phyloP scores from a whole-genome alignment of 352 stramenopile genomes.

The Phytophthora brassicae region DNA sequence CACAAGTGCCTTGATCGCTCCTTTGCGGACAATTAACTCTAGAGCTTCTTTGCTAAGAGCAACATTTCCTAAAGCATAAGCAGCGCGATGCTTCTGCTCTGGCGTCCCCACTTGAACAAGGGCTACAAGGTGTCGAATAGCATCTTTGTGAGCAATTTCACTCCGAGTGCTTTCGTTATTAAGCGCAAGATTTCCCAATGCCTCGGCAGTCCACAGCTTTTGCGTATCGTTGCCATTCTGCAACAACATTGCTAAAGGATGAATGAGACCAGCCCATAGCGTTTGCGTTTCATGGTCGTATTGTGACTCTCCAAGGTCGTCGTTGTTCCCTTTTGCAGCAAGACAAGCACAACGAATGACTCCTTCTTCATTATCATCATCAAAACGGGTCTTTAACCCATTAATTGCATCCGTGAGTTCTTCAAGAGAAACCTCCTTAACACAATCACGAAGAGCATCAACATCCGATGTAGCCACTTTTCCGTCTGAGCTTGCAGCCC shows the following conservation, averaged over 20 bases:
- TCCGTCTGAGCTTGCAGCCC: not conserved
- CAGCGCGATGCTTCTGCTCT: constrained; percentile 13
- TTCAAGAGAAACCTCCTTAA: not conserved
- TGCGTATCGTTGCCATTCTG: not conserved
- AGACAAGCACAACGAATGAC: constrained; percentile 2
- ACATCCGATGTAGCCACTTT: not conserved
- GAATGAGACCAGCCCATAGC: not conserved
- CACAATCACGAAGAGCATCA: not conserved
- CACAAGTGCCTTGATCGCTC: not conserved
- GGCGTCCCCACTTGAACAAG: constrained; percentile 19
- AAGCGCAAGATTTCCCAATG: not conserved
- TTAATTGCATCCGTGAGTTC: not conserved
- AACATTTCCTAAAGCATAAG: constrained; percentile 8
- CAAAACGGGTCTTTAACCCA: not conserved
- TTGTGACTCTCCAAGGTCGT: not conserved
- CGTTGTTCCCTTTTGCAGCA: not conserved
- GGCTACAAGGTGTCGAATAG: not conserved
- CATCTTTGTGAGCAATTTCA: not conserved
- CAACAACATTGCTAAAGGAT: not conserved
- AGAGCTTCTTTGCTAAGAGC: not conserved
- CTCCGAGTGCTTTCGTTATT: not conserved
- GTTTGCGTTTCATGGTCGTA: not conserved
- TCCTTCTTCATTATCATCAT: not conserved
- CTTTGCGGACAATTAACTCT: constrained; percentile 8
- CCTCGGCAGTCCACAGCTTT: constrained; percentile 1